phyloP scores from a whole-genome alignment of 345 rosid species.

The Syzygium oleosum region DNA sequence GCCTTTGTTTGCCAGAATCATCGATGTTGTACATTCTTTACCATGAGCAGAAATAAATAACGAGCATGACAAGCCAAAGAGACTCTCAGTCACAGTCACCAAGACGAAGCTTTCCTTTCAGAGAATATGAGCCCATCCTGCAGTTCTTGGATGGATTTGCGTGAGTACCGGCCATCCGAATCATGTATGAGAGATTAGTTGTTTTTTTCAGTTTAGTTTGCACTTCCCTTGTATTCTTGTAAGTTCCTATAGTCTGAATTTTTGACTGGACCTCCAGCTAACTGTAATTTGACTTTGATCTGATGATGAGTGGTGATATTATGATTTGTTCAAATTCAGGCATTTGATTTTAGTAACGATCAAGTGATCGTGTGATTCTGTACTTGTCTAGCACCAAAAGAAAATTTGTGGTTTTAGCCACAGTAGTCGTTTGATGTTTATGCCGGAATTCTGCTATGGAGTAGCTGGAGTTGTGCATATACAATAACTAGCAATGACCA shows the following conservation, averaged over 20 bases:
- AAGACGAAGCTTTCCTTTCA: background rate
- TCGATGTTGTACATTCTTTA: background rate
- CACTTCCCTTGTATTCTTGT: background rate
- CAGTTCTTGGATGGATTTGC: background rate
- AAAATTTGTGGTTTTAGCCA: background rate
- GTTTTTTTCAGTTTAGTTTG: background rate
- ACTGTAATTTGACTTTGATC: background rate
- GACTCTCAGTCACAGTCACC: background rate
- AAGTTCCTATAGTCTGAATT: background rate
- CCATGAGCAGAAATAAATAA: background rate
- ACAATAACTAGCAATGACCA: background rate
- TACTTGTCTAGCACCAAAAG: background rate
- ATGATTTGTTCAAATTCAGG: background rate
- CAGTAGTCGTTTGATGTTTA: background rate
- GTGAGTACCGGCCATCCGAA: background rate
- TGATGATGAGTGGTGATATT: background rate
- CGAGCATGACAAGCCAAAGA: background rate
- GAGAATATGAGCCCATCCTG: background rate
- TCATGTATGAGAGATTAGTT: background rate
- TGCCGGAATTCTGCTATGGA: background rate
- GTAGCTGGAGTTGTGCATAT: background rate
- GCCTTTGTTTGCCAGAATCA: background rate
- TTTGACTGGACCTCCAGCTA: background rate
- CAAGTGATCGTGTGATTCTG: background rate
- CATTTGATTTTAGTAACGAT: background rate